Evolutionary conservation across 225 moss, liverwort and hornwort genomes (phyloP), one percentile per base, ranked within the genome.

Genomic region (Rhytidiadelphus loreus): DNA sequence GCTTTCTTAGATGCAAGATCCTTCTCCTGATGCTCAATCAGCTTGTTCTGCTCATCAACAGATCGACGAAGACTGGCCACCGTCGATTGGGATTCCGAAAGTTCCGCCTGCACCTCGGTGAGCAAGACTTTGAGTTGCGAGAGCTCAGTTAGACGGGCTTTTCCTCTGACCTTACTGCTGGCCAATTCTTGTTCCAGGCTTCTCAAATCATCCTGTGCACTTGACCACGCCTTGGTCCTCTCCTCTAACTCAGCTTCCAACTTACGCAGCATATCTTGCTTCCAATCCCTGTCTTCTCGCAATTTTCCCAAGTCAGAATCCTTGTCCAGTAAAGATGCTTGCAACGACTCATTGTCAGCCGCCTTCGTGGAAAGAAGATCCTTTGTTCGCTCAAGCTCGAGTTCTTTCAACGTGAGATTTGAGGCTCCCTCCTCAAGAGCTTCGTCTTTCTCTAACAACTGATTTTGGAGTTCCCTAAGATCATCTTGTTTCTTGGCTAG

Each of bases 41-140:
- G 62, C 46, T 86, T 77, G 83, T 78, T 88, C 86, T 86, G 91
- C 44, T 88, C 83, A 62, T 91, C 83, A 62, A 88, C 56, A 44
- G 88, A 88, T 26, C 6, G 77, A 62, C 83, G 86, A 82, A 91
- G 86, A 70, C 82, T 77, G 77, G 78, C 83, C 63, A 86, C 77
- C 9, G 91, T 86, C 24, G 83, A 86, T 56, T 78, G 82, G 28
- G 91, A 91, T 61, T 88, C 59, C 44, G 86, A 86, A 43, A 91
- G 86, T 55, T 91, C 91, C 16, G 56, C 30, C 71, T 91, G 91
- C 86, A 91, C 91, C 86, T 91, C 91, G 48, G 91, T 82, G 71
- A 91, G 91, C 70, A 91, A 83, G 70, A 91, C 86, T 83, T 91
- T 91, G 30, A 91, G 86, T 77, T 91, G 91, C 86, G 91, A 91